phyloP scores from a whole-genome alignment of 2,329 filamentous ascomycete genomes.

The Colletotrichum endophyticum region DNA sequence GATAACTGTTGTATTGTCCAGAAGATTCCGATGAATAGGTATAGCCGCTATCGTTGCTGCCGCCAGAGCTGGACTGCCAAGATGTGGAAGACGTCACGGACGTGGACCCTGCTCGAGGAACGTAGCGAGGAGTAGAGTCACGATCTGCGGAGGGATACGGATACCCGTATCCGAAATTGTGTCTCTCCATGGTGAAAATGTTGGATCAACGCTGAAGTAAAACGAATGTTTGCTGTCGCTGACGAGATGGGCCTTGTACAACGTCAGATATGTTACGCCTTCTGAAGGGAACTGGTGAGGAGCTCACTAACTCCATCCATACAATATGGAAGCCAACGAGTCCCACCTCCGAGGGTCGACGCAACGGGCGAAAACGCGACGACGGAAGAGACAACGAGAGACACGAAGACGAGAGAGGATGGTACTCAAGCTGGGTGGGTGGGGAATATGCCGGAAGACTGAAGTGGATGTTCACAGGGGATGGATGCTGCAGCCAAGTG shows the following conservation, averaged over 20 bases:
- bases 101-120: not conserved
- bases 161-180: not conserved
- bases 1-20: not conserved
- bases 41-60: conserved; percentile 2
- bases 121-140: not conserved
- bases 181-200: not conserved
- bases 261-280: not conserved
- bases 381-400: not conserved
- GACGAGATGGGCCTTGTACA: not conserved
- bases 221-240: not conserved
- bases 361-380: not conserved
- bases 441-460: not conserved
- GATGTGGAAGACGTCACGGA: not conserved
- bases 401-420: not conserved
- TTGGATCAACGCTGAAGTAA: not conserved
- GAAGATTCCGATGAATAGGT: not conserved
- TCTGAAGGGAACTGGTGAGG: not conserved
- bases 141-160: not conserved
- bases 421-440: not conserved
- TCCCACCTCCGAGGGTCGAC: not conserved
- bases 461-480: not conserved
- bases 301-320: not conserved
- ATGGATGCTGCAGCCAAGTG: not conserved
- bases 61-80: not conserved
- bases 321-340: not conserved